These are phyloP conservation scores for Fusarium floridanum DNA, from an alignment of 2,329 filamentous ascomycete species.

Conservation along the genomic window DNA sequence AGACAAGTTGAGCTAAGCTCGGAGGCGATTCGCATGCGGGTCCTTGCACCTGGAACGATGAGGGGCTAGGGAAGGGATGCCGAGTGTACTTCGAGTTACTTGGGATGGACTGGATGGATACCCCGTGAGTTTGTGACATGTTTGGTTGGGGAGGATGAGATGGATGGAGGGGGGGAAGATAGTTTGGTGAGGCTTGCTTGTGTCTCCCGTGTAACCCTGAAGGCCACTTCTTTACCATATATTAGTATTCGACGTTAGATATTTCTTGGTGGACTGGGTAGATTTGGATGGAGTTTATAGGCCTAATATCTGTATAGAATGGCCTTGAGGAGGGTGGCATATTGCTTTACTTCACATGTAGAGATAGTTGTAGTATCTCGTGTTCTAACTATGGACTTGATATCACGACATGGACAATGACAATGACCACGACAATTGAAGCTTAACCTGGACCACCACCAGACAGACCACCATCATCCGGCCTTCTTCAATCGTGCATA, in stretches of 20 bases:
- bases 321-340: not conserved
- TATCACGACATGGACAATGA: not conserved
- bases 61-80: slow-evolving; percentile 14
- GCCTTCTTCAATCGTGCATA: not conserved
- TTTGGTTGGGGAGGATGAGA: slow-evolving; percentile 8
- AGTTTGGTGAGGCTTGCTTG: not conserved
- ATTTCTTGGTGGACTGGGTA: not conserved
- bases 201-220: slow-evolving; percentile 4
- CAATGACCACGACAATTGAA: not conserved
- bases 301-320: not conserved
- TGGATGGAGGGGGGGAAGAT: not conserved
- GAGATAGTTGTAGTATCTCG: not conserved
- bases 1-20: slow-evolving; percentile 4
- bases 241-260: slow-evolving; percentile 1
- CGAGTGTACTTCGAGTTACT: not conserved
- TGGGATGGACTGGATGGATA: slow-evolving; percentile 37
- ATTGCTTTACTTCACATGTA: not conserved
- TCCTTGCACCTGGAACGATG: slow-evolving; percentile 24
- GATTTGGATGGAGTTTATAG: slow-evolving; percentile 2
- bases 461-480: not conserved
- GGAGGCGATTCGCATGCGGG: slow-evolving; percentile 34
- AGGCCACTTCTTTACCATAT: not conserved
- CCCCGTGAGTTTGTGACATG: slow-evolving; percentile 31
- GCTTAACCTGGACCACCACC: not conserved
- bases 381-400: not conserved